Base-by-base conservation (phyloP, 2,329 filamentous ascomycete genomes). In the Neobulgaria alba region DNA sequence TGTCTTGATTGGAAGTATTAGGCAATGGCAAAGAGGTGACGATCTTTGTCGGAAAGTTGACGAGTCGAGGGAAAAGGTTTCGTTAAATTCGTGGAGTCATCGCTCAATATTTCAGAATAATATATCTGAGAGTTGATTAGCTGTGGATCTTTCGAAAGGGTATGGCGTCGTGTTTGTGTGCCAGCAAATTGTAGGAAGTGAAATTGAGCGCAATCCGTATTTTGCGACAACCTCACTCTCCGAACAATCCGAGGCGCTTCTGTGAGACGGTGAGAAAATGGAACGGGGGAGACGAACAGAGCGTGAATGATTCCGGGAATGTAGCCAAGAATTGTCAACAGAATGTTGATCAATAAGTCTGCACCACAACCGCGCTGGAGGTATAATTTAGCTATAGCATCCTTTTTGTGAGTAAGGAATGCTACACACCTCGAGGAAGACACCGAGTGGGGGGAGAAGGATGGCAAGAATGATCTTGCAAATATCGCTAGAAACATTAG, bases 241-340 rank as follows among this genome's bases (percentile, higher is more conserved):
- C n/a, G n/a, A n/a, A n/a, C n/a, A n/a, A n/a, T n/a, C n/a, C n/a
- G n/a, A n/a, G n/a, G n/a, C n/a, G n/a, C n/a, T n/a, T n/a, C n/a
- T n/a, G n/a, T n/a, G n/a, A n/a, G n/a, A n/a, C n/a, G n/a, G n/a
- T n/a, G 16, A 29, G 17, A 10, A 30, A 31, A 8, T 29, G 35
- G 30, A 29, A 17, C 4, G n/a, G 26, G 29, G 20, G 26, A 4
- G 33, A 75, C 77, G 51, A 78, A 94, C 70, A 94, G 68, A 48
- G 88, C 88, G 72, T 95, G 88, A 64, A 94, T 86, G 69, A 94
- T 89, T 65, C 87, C 85, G 51, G 82, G 83, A 58, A 89, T 74
- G 65, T 67, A 65, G 60, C 63, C 79, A 55, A 87, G 71, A 55
- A 86, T 77, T 56, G 86, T 93, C 67, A 93, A 70, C 59, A 88